Conservation (phyloP, 495 filamentous ascomycete species). For the Xylaria grammica region DNA sequence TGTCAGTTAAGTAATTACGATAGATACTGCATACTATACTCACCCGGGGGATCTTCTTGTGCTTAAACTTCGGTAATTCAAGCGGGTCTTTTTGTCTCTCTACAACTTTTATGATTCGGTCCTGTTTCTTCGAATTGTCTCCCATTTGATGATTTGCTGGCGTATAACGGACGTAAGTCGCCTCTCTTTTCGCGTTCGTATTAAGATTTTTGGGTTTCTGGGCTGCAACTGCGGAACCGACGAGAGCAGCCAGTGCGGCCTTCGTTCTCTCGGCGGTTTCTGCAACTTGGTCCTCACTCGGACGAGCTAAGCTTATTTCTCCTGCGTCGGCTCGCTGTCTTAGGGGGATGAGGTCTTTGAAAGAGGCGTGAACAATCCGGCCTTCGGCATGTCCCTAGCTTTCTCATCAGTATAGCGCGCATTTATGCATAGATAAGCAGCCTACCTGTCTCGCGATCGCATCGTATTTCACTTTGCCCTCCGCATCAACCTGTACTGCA, state of each 20-base stretch:
- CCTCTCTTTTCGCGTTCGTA: constrained; percentile 73
- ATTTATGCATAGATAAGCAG: neutral
- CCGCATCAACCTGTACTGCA: constrained; percentile 84
- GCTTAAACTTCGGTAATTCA: constrained; percentile 98
- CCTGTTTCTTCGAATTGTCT: constrained; percentile 82
- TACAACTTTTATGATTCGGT: constrained; percentile 98
- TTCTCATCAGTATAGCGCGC: neutral
- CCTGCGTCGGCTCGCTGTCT: constrained; percentile 93
- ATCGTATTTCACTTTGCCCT: constrained; percentile 95
- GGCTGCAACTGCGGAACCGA: constrained; percentile 82
- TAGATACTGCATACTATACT: neutral
- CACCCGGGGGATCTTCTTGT: constrained; percentile 90
- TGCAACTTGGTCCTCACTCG: constrained; percentile 81
- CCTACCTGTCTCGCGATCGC: constrained; percentile 79
- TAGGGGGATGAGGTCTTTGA: constrained; percentile 95
- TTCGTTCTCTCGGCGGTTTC: constrained; percentile 87
- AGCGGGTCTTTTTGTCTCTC: constrained; percentile 94
- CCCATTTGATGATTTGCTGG: constrained; percentile 98
- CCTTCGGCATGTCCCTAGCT: constrained; percentile 73
- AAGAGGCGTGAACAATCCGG: constrained; percentile 88
- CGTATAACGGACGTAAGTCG: constrained; percentile 94
- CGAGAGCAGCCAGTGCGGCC: constrained; percentile 78
- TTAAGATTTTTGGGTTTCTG: constrained; percentile 97
- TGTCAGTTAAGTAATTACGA: neutral
- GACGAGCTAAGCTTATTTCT: constrained; percentile 87